Evolutionary conservation across 202 grass and related monocot genomes (phyloP), one percentile per base, ranked within the genome.

Genomic region (Tripidium arundinaceum): DNA sequence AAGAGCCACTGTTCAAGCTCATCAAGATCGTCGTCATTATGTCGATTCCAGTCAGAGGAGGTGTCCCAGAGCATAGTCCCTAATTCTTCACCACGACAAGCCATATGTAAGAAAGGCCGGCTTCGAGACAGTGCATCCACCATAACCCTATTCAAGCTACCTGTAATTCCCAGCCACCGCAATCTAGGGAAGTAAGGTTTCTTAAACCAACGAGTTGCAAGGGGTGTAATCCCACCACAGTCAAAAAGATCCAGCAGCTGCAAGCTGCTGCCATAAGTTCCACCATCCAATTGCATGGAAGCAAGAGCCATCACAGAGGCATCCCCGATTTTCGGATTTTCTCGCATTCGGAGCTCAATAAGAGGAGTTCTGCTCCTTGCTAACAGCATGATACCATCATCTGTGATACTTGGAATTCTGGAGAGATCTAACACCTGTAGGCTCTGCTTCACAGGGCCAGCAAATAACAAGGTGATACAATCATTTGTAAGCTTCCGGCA

Each of bases 141-240:
- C 86, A 95, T 89, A 80, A 95, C 89, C 72, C 88, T 89, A 75
- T 98, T 95, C 92, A 98, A 75, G 62, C 90, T 86, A 36, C 96
- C 96, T n/a, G 77, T 93, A 46, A 98, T 62, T 37, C 96, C 96
- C 6, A 98, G 80, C 86, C 90, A 98, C 36, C 92, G 70, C 61
- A 98, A 66, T 63, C 92, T 93, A 4, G 92, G 88, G 75, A 98
- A 95, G 55, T 95, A 95, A 2, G 96, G 96, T 58, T 90, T 98
- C 82, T 98, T 98, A 78, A 98, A 95, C 92, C 96, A 95, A 79
- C 88, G 81, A 60, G 87, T 87, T 40, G 96, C 86, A 45, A 98
- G 87, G 5, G 86, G 79, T 38, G 96, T 98, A 72, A 98, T 98
- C 57, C 77, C 77, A 34, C 90, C 80, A 31, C 92, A 98, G 46